phyloP scores from a whole-genome alignment of 2,329 filamentous ascomycete species.

The Aspergillus pseudonomiae region DNA sequence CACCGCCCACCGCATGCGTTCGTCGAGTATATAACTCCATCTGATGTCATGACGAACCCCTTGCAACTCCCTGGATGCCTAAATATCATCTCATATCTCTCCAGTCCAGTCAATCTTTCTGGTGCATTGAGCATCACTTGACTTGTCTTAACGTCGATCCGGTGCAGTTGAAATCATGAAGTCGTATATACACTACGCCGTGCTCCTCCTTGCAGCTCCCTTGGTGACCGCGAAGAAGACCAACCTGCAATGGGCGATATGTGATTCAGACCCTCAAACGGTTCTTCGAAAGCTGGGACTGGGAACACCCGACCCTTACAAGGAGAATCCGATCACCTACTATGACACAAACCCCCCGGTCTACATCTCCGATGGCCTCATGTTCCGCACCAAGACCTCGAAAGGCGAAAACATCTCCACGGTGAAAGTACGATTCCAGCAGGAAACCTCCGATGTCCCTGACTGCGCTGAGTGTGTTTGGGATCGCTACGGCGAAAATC shows the following conservation, averaged over 20 bases:
- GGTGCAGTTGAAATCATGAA: background rate
- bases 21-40: too few species aligned
- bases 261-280: background rate
- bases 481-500: background rate
- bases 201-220: background rate
- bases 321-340: constrained; percentile 10
- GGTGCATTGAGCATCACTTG: too few species aligned
- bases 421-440: constrained; percentile 4
- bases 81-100: too few species aligned
- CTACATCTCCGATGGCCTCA: background rate
- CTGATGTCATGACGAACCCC: too few species aligned
- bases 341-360: constrained; percentile 6
- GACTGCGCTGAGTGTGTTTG: background rate
- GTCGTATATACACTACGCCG: background rate
- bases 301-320: background rate
- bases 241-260: background rate
- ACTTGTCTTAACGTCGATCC: too few species aligned
- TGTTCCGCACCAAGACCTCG: constrained; percentile 12
- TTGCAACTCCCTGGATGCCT: too few species aligned
- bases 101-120: too few species aligned
- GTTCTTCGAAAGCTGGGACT: background rate
- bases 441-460: background rate
- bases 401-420: constrained; percentile 5
- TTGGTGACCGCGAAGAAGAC: background rate
- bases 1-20: too few species aligned